phyloP scores from a whole-genome alignment of 352 stramenopile species.

The Pythium utonaiense region DNA sequence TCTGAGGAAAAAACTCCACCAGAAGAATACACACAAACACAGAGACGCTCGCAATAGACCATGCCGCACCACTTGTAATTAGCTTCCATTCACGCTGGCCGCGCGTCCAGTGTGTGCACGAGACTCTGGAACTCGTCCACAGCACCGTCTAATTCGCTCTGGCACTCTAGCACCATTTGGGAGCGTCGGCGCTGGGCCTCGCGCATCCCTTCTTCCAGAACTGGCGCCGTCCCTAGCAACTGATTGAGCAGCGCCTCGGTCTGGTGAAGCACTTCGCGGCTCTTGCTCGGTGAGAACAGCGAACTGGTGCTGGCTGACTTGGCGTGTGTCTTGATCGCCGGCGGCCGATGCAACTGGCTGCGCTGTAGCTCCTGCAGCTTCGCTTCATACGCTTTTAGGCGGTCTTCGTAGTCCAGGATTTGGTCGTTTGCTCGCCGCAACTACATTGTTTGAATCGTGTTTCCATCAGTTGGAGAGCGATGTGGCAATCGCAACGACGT shows the following conservation, averaged over 20 bases:
- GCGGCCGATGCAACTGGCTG: neutral
- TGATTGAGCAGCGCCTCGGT: slow-evolving; percentile 48
- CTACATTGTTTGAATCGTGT: slow-evolving; percentile 7
- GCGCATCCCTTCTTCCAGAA: slow-evolving; percentile 11
- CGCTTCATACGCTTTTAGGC: slow-evolving; percentile 40
- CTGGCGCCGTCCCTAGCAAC: slow-evolving; percentile 22
- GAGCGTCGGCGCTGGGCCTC: slow-evolving; percentile 46
- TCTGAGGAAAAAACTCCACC: slow-evolving; percentile 12
- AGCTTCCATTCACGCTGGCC: neutral
- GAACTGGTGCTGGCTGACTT: neutral
- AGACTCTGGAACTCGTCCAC: slow-evolving; percentile 64
- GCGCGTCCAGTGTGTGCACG: slow-evolving; percentile 29
- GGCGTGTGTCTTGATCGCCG: neutral
- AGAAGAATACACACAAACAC: no score
- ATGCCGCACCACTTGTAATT: neutral
- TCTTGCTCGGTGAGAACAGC: slow-evolving; percentile 28
- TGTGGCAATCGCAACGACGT: neutral
- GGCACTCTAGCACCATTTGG: slow-evolving; percentile 58
- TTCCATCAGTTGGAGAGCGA: neutral
- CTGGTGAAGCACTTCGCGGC: slow-evolving; percentile 51
- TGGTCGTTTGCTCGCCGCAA: slow-evolving; percentile 44
- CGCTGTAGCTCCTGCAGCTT: slow-evolving; percentile 39
- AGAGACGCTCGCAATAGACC: neutral
- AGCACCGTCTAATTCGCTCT: slow-evolving; percentile 51
- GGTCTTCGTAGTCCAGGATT: slow-evolving; percentile 46